A percentile compares a stretch with the other conserved stretches of the same genome.
These are phyloP conservation scores for Fusarium sp. DNA, from an alignment of 2,329 filamentous ascomycete genomes.

Conservation along the genomic window DNA sequence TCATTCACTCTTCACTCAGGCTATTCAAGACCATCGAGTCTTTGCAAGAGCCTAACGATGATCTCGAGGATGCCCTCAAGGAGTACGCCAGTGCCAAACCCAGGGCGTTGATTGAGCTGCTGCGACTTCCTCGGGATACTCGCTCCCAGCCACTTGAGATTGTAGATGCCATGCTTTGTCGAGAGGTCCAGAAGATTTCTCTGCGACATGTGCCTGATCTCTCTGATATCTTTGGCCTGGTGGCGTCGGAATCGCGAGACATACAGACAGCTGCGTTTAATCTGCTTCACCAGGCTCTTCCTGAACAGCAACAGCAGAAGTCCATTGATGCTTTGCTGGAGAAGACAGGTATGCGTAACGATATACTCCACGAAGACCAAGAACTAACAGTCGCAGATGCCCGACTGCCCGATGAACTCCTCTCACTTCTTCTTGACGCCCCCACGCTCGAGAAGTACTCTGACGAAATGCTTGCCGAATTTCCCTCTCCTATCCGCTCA, in stretches of 20 bases:
- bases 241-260: slow-evolving; percentile 78
- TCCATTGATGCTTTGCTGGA: slow-evolving; percentile 81
- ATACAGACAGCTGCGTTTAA: slow-evolving; percentile 85
- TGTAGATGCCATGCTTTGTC: slow-evolving; percentile 78
- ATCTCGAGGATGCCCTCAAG: slow-evolving; percentile 79
- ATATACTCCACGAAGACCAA: rapidly evolving
- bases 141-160: slow-evolving; percentile 75
- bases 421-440: slow-evolving; percentile 83
- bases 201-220: slow-evolving; percentile 70
- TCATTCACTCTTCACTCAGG: slow-evolving; percentile 77
- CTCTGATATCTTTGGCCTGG: slow-evolving; percentile 76
- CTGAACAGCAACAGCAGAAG: slow-evolving; percentile 79
- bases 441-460: slow-evolving; percentile 76
- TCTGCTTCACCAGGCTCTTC: slow-evolving; percentile 83
- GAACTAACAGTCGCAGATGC: slow-evolving; percentile 58
- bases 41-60: slow-evolving; percentile 82
- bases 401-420: slow-evolving; percentile 81
- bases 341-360: slow-evolving; percentile 62
- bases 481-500: slow-evolving; percentile 76
- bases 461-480: slow-evolving; percentile 72
- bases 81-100: slow-evolving; percentile 67
- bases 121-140: slow-evolving; percentile 62
- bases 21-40: slow-evolving; percentile 72
- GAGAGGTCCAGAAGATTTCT: slow-evolving; percentile 73
- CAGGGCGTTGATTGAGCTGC: slow-evolving; percentile 68